Evolutionary conservation across 1,139 yeast genomes (phyloP), one percentile per base, ranked within the genome.

Genomic region (Scheffersomyces illinoinensis): DNA sequence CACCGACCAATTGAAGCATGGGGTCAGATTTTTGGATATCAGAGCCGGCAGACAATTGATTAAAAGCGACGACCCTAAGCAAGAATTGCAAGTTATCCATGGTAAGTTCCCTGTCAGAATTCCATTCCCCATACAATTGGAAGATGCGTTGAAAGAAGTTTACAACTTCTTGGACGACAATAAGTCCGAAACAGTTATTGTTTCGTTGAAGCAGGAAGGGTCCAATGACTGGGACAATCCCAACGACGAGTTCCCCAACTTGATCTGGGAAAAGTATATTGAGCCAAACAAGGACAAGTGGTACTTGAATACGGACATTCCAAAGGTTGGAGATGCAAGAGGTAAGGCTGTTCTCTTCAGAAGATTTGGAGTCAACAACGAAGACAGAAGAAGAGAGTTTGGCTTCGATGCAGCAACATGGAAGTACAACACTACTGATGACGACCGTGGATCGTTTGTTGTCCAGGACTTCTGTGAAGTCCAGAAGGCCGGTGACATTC

Each of bases 391-490:
- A 58, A 66, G 66, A 18, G 69, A 77, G 57, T 87, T 84, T 68
- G 96, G 96, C 19, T 84, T 90, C 62, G 87, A 87, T 53, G 93
- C 93, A 19, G 74, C 86, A 5, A 76, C 81, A 65, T 90, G 96
- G 95, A 68, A 75, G 54, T 87, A 88, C 75, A 88, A 89, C 72
- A 82, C 90, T 63, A 80, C 86, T 18, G 83, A 84, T 59, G 92
- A 88, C 67, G 91, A 88, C 69, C 77, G 88, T 58, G 91, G 90
- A 7, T 56, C 68, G 8, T 79, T 88, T 66, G 85, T 82, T 23
- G 91, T 90, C 20, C 96, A 90, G 75, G 96, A 90, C 73, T 89
- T 80, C 77, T 87, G 90, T 73, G 93, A 89, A 71, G 80, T 90
- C 61, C 78, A 81, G 61, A 72, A 74, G 54, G 78, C 76, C 18